Base-by-base conservation (phyloP, 2,329 filamentous ascomycete genomes). In the Trichoderma asperellum region DNA sequence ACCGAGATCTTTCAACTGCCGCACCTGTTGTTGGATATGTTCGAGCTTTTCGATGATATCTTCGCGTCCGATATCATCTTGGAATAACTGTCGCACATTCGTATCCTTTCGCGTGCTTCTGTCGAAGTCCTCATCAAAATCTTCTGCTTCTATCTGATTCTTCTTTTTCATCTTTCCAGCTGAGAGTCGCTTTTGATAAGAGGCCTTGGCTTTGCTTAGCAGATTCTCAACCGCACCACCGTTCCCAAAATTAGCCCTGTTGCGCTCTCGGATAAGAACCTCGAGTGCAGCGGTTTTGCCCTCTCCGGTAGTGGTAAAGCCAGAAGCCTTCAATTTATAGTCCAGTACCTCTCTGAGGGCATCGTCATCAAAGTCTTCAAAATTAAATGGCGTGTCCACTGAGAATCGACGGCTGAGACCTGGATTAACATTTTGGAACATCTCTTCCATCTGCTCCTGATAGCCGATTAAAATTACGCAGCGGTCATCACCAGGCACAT, bases 361-460 rank as follows among this genome's bases (percentile, higher is more conserved):
- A 0, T 77, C 71, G 14, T 90, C 82, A 1, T 79, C 81, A 73
- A 91, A 94, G 75, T 94, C 90, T 21, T 91, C 86, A 74, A 94
- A 94, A 0, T 77, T 75, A 72, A 94, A 94, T 0, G 88, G 89
- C 0, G 85, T 83, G 0, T 84, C 81, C 0, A 92, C 76, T 0
- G 88, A 88, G 70, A 94, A 93, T 0, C 91, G 84, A 34, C 91
- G 81, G 3, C 82, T 83, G 0, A 94, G 82, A 0, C 91, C 92
- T 0, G 91, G 91, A 70, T 94, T 94, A 60, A 88, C 87, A 37
- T 90, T 89, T n/a, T 88, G 87, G 70, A 93, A 89, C 90, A 94
- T 93, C 0, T 85, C 79, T 64, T 88, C 83, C 87, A 94, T 91
- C 72, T 90, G 82, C 0, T 89, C 86, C 60, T 87, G 84, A 78